Conservation (phyloP, 2,329 filamentous ascomycete species). For the Neofusicoccum umdonicola region DNA sequence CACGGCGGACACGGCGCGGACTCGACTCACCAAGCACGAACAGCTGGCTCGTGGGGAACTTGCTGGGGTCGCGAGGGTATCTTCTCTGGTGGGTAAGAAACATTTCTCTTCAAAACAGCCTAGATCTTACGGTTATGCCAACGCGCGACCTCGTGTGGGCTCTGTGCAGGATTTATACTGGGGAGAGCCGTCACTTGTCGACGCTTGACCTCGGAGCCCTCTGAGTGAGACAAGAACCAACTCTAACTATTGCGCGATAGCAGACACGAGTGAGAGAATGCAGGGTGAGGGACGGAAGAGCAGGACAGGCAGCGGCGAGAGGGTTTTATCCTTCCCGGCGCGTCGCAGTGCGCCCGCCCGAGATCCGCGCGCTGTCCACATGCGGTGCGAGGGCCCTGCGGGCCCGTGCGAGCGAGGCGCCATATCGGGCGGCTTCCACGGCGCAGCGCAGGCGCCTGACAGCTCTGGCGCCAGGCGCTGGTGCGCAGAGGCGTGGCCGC, state of each 20-base stretch:
- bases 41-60: conserved; percentile 78
- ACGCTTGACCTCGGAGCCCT: neutral
- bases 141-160: conserved; percentile 18
- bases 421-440: neutral
- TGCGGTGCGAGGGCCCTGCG: neutral
- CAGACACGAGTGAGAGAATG: neutral
- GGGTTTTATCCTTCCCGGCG: neutral
- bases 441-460: no score
- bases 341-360: neutral
- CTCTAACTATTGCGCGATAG: conserved; percentile 4
- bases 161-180: neutral
- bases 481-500: neutral
- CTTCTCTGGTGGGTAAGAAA: conserved; percentile 59
- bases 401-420: neutral
- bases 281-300: neutral
- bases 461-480: no score
- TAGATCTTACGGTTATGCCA: conserved; percentile 51
- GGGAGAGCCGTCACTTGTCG: neutral
- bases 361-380: neutral
- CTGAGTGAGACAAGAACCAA: neutral
- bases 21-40: conserved; percentile 71
- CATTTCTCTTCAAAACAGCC: conserved; percentile 50
- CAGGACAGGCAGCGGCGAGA: neutral
- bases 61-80: conserved; percentile 62
- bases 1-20: neutral